Evolutionary conservation across 805 yeast genomes (phyloP).

Genomic region (Spathaspora sp.): DNA sequence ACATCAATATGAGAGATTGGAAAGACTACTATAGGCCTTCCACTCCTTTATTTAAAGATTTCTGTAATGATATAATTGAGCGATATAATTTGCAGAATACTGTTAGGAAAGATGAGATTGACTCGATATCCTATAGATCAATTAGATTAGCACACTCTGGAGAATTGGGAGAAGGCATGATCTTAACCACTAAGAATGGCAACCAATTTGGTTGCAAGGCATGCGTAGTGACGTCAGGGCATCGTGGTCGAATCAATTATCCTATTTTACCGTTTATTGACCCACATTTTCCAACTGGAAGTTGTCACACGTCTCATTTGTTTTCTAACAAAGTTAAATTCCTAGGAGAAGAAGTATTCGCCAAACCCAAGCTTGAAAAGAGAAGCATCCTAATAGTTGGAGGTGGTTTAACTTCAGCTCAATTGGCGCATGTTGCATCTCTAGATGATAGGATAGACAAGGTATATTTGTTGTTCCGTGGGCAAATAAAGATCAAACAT

Average conservation of each 20-base stretch:
- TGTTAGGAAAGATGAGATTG: constrained; percentile 32
- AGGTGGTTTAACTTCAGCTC: constrained; percentile 46
- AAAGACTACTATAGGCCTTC: constrained; percentile 44
- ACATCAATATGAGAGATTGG: constrained; percentile 41
- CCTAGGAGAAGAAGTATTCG: constrained; percentile 9
- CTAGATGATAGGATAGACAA: constrained; percentile 22
- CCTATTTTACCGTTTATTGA: constrained; percentile 20
- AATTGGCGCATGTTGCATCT: constrained; percentile 37
- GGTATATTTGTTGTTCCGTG: constrained; percentile 33
- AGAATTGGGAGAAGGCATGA: constrained; percentile 27
- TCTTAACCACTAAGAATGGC: constrained; percentile 27
- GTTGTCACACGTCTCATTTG: constrained; percentile 37
- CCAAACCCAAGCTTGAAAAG: constrained; percentile 3
- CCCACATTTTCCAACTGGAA: constrained; percentile 15
- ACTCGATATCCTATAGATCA: constrained; percentile 24
- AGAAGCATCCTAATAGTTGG: constrained; percentile 34
- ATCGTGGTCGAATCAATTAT: constrained; percentile 30
- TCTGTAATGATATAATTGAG: constrained; percentile 29
- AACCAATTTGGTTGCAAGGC: constrained; percentile 28
- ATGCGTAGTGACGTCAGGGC: constrained; percentile 35
- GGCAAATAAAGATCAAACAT: constrained; percentile 39
- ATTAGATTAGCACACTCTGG: constrained; percentile 19
- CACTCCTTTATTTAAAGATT: constrained; percentile 35
- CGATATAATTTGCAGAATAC: constrained; percentile 27
- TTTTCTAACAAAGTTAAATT: constrained; percentile 21